These are phyloP conservation scores for Atalantia buxifolia DNA, from an alignment of 345 rosid genomes.

Conservation along the genomic window DNA sequence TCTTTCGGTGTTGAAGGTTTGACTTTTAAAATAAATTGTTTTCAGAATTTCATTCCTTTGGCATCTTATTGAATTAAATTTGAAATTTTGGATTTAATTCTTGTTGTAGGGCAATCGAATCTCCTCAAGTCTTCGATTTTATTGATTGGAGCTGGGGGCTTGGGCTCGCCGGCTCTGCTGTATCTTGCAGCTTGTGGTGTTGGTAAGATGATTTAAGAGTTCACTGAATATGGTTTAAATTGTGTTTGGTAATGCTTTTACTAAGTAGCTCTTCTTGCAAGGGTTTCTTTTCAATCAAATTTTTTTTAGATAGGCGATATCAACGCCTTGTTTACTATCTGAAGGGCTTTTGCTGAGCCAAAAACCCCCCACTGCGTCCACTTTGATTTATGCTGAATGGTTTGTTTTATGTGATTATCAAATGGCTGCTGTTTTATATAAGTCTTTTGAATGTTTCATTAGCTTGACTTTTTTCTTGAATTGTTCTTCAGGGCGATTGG, in stretches of 20 bases:
- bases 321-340: background rate
- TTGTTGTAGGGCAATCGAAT: conserved; percentile 63
- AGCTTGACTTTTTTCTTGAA: background rate
- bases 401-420: background rate
- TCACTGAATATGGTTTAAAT: background rate
- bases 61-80: background rate
- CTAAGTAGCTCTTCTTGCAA: background rate
- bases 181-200: conserved; percentile 94
- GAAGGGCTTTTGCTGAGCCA: background rate
- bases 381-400: background rate
- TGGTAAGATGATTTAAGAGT: conserved; percentile 37
- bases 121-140: conserved; percentile 74
- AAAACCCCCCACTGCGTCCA: background rate
- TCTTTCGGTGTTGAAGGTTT: conserved; percentile 84
- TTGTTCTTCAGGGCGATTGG: conserved; percentile 62
- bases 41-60: background rate
- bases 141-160: conserved; percentile 94
- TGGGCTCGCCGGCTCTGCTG: conserved; percentile 84
- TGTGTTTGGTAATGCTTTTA: background rate
- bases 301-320: background rate
- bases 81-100: background rate
- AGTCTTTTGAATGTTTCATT: background rate
- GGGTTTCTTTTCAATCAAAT: too few species aligned
- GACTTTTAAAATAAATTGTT: background rate
- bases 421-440: background rate